Percentiles rank a stretch among this genome's conserved stretches.
These are phyloP conservation scores for Nicotiana tomentosiformis DNA, from an alignment of 257 asterid species.

Conservation along the genomic window DNA sequence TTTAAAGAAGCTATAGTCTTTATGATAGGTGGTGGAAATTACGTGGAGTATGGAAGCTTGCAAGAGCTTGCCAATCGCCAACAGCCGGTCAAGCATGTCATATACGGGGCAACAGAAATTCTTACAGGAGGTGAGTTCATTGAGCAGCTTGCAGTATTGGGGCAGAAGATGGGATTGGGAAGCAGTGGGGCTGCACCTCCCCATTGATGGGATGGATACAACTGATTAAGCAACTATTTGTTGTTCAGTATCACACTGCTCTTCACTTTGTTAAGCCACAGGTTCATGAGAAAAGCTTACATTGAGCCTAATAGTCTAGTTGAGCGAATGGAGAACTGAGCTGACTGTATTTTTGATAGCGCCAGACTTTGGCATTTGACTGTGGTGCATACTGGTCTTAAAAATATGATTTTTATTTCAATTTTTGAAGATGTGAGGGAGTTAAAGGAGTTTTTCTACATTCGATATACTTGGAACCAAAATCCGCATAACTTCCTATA, in stretches of 20 bases:
- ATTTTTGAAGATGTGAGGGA: background rate
- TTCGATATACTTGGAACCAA: background rate
- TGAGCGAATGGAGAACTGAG: background rate
- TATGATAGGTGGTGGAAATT: slow-evolving; percentile 98
- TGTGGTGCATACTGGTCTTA: background rate
- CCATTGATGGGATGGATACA: background rate
- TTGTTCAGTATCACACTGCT: background rate
- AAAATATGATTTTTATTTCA: background rate
- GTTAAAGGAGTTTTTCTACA: background rate
- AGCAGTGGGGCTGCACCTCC: slow-evolving; percentile 17
- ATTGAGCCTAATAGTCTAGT: background rate
- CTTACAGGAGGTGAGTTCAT: slow-evolving; percentile 87
- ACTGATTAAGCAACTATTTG: background rate
- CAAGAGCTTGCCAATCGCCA: slow-evolving; percentile 65
- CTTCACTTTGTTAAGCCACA: background rate
- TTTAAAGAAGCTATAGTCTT: slow-evolving; percentile 92
- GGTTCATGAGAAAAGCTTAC: background rate
- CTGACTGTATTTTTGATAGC: background rate
- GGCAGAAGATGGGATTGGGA: slow-evolving; percentile 87
- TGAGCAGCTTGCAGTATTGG: slow-evolving; percentile 73
- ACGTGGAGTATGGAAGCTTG: slow-evolving; percentile 86
- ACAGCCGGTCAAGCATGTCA: slow-evolving; percentile 68
- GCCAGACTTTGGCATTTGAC: background rate
- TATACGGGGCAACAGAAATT: slow-evolving; percentile 91
- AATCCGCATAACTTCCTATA: background rate